Percentiles rank a stretch among this genome's conserved stretches.
phyloP scores from a whole-genome alignment of 495 filamentous ascomycete genomes.

The Alectoria sarmentosa region DNA sequence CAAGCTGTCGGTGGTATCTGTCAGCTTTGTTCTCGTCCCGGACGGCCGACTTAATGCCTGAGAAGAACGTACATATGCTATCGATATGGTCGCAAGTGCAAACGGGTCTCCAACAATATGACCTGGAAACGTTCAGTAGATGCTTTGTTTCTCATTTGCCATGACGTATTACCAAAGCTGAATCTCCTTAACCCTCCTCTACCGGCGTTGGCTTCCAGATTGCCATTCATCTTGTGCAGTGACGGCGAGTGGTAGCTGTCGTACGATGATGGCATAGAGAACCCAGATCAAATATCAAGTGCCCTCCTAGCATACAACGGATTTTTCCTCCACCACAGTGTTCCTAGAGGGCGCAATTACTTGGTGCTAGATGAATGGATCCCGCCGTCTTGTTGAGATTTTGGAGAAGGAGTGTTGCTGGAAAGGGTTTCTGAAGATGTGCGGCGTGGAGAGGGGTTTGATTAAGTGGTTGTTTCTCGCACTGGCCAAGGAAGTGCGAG shows the following conservation, averaged over 20 bases:
- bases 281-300: constrained; percentile 13
- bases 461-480: constrained; percentile 8
- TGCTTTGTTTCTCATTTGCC: neutral
- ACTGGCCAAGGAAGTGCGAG: constrained; percentile 22
- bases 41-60: constrained; percentile 1
- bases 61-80: constrained; percentile 65
- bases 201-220: constrained; percentile 38
- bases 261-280: constrained; percentile 30
- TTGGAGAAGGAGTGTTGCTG: constrained; percentile 12
- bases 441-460: constrained; percentile 9
- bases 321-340: neutral
- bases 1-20: constrained; percentile 51
- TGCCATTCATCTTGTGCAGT: constrained; percentile 72
- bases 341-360: neutral
- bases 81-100: constrained; percentile 87
- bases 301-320: constrained; percentile 1
- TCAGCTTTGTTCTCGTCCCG: constrained; percentile 4
- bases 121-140: constrained; percentile 20
- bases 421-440: neutral
- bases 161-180: constrained; percentile 52
- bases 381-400: neutral
- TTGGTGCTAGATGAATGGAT: neutral
- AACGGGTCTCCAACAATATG: constrained; percentile 93
- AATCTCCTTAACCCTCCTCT: constrained; percentile 51
- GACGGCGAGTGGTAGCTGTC: constrained; percentile 54